These are phyloP conservation scores for Meripilus lineatus DNA, from an alignment of 1,284 basidiomycete genomes.

Conservation along the genomic window DNA sequence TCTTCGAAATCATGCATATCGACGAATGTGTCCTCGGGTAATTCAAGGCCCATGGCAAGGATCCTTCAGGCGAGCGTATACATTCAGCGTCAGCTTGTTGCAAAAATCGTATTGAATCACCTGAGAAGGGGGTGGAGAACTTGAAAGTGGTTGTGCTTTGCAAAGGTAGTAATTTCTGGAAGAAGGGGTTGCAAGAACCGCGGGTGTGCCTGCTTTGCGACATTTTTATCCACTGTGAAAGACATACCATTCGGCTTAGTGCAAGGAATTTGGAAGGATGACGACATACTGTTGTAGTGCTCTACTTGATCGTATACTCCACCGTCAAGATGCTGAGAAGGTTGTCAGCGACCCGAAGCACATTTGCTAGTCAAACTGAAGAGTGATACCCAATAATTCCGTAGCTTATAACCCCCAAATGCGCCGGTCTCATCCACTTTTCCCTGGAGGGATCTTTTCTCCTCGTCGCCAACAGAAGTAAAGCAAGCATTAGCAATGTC, in stretches of 20 bases:
- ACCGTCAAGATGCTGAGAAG: slow-evolving; percentile 42
- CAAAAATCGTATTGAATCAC: slow-evolving; percentile 4
- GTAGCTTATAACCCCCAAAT: slow-evolving; percentile 54
- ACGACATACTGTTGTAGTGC: slow-evolving; percentile 50
- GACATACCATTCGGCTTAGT: neutral
- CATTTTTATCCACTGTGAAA: slow-evolving; percentile 2
- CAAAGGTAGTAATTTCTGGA: slow-evolving; percentile 35
- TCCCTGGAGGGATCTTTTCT: slow-evolving; percentile 48
- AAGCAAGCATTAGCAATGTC: slow-evolving; percentile 62
- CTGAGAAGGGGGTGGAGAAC: slow-evolving; percentile 22
- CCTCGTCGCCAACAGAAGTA: slow-evolving; percentile 41
- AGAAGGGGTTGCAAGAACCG: slow-evolving; percentile 32
- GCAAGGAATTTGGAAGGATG: neutral
- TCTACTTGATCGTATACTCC: slow-evolving; percentile 59
- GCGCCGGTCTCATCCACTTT: slow-evolving; percentile 45
- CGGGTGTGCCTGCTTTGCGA: slow-evolving; percentile 26
- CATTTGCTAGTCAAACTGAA: neutral
- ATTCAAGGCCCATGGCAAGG: slow-evolving; percentile 33
- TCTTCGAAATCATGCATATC: slow-evolving; percentile 25
- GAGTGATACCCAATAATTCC: slow-evolving; percentile 44
- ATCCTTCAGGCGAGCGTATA: slow-evolving; percentile 15
- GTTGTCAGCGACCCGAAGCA: neutral
- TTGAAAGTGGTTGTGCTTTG: slow-evolving; percentile 26
- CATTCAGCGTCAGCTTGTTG: neutral
- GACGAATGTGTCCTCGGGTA: slow-evolving; percentile 33